Percentiles rank a stretch among this genome's conserved stretches.
Evolutionary conservation across 768 basidiomycete species (phyloP).

Genomic region (Hericium coralloides): DNA sequence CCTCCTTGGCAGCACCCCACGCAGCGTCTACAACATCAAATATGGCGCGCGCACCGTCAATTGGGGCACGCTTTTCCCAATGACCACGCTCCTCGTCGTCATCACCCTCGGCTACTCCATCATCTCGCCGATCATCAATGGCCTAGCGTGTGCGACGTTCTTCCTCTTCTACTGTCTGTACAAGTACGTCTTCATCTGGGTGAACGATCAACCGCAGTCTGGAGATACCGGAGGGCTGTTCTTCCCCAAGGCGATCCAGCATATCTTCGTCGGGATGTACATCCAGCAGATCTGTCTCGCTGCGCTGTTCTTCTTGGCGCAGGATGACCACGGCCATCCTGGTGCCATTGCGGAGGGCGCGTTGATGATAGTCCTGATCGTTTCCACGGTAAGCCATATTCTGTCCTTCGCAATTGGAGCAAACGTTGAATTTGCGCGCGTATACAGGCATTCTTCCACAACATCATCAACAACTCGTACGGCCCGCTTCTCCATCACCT

Average conservation of each 20-base stretch:
- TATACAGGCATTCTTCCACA: slow-evolving; percentile 57
- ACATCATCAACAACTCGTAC: slow-evolving; percentile 71
- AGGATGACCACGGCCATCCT: slow-evolving; percentile 39
- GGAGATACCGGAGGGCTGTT: slow-evolving; percentile 88
- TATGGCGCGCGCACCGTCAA: slow-evolving; percentile 56
- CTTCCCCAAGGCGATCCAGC: slow-evolving; percentile 91
- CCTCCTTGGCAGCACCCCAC: slow-evolving; percentile 82
- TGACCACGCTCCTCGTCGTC: slow-evolving; percentile 69
- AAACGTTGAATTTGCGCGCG: not conserved
- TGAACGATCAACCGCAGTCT: slow-evolving; percentile 56
- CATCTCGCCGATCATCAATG: slow-evolving; percentile 91
- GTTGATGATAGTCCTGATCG: slow-evolving; percentile 79
- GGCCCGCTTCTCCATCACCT: slow-evolving; percentile 66
- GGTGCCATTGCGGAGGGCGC: slow-evolving; percentile 67
- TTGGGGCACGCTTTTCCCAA: slow-evolving; percentile 75
- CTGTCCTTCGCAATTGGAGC: not conserved
- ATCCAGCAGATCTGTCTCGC: slow-evolving; percentile 80
- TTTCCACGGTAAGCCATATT: slow-evolving; percentile 57
- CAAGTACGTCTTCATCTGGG: slow-evolving; percentile 42
- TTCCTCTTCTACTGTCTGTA: slow-evolving; percentile 76
- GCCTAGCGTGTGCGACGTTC: slow-evolving; percentile 76
- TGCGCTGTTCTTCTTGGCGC: slow-evolving; percentile 86
- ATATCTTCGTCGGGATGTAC: slow-evolving; percentile 91
- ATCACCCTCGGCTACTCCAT: slow-evolving; percentile 80
- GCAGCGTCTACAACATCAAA: slow-evolving; percentile 78